Conservation (phyloP, 2,329 filamentous ascomycete species). For the Colletotrichum filicis region DNA sequence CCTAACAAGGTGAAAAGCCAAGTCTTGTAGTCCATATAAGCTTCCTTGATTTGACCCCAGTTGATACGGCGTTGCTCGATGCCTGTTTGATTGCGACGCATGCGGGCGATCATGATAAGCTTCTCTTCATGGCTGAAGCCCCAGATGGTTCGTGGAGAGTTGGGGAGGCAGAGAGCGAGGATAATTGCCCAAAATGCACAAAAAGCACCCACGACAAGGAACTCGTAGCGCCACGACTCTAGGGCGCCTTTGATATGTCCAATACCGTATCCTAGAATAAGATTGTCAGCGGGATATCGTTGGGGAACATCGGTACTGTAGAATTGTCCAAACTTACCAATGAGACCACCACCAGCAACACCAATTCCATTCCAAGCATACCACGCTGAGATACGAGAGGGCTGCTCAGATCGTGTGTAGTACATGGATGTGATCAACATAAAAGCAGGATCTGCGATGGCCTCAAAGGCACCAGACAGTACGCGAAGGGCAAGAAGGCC, state of each 20-base stretch:
- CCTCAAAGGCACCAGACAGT: slow-evolving; percentile 73
- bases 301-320: too few relatives aligned
- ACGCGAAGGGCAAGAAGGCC: slow-evolving; percentile 66
- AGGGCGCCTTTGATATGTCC: slow-evolving; percentile 68
- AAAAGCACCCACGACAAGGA: slow-evolving; percentile 70
- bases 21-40: slow-evolving; percentile 67
- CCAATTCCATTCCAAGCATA: slow-evolving; percentile 69
- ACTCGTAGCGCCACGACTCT: slow-evolving; percentile 74
- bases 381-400: slow-evolving; percentile 68
- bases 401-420: slow-evolving; percentile 71
- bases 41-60: slow-evolving; percentile 64
- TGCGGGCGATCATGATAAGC: slow-evolving; percentile 64
- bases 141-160: slow-evolving; percentile 65
- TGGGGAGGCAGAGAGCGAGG: slow-evolving; percentile 66
- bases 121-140: slow-evolving; percentile 62
- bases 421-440: slow-evolving; percentile 75
- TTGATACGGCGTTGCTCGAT: slow-evolving; percentile 68
- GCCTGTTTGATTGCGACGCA: slow-evolving; percentile 68
- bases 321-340: slow-evolving; percentile 40
- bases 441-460: slow-evolving; percentile 59
- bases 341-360: slow-evolving; percentile 65
- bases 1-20: slow-evolving; percentile 68
- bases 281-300: too few relatives aligned
- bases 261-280: slow-evolving; percentile 61
- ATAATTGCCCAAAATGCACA: slow-evolving; percentile 70